A percentile compares a stretch with the other conserved stretches of the same genome.
Conservation (phyloP, 2,329 filamentous ascomycete species). For the Claviceps monticola region DNA sequence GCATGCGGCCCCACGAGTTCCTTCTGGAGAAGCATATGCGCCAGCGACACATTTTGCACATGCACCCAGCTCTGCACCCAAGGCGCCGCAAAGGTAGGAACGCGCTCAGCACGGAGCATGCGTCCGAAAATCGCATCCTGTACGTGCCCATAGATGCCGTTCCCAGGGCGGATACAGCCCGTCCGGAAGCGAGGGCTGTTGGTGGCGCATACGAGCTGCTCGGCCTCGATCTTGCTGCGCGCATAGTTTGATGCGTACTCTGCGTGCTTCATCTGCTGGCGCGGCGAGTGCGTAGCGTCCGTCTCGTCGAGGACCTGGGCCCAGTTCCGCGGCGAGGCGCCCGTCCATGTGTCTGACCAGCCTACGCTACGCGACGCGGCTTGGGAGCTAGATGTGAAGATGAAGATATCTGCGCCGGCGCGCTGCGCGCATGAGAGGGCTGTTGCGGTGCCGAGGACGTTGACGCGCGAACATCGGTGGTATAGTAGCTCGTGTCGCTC, state of each 20-base stretch:
- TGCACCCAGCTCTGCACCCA: slow-evolving; percentile 36
- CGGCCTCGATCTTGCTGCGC: slow-evolving; percentile 35
- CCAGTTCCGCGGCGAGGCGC: slow-evolving; percentile 23
- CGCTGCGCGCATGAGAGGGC: slow-evolving; percentile 31
- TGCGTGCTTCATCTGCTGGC: slow-evolving; percentile 16
- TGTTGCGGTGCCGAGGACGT: slow-evolving; percentile 35
- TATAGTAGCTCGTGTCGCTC: slow-evolving; percentile 34
- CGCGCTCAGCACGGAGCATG: slow-evolving; percentile 23
- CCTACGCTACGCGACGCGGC: slow-evolving; percentile 26
- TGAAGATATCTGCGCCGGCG: slow-evolving; percentile 34
- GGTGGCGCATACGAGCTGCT: slow-evolving; percentile 33
- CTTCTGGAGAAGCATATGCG: slow-evolving; percentile 38
- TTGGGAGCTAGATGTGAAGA: slow-evolving; percentile 36
- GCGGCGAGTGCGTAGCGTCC: slow-evolving; percentile 27
- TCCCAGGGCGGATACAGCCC: slow-evolving; percentile 38
- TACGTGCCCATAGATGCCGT: slow-evolving; percentile 37
- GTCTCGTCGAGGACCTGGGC: slow-evolving; percentile 31
- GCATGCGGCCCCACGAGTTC: slow-evolving; percentile 28
- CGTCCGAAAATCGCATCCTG: slow-evolving; percentile 18
- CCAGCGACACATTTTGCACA: slow-evolving; percentile 37
- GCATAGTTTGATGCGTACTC: slow-evolving; percentile 38
- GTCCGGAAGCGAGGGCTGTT: slow-evolving; percentile 32
- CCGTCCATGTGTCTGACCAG: slow-evolving; percentile 26
- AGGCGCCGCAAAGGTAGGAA: slow-evolving; percentile 29
- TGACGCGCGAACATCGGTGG: slow-evolving; percentile 30